Percentiles rank a stretch among this genome's conserved stretches.
Evolutionary conservation across 1,139 yeast genomes (phyloP).

Genomic region (Tardiomyces blankii): DNA sequence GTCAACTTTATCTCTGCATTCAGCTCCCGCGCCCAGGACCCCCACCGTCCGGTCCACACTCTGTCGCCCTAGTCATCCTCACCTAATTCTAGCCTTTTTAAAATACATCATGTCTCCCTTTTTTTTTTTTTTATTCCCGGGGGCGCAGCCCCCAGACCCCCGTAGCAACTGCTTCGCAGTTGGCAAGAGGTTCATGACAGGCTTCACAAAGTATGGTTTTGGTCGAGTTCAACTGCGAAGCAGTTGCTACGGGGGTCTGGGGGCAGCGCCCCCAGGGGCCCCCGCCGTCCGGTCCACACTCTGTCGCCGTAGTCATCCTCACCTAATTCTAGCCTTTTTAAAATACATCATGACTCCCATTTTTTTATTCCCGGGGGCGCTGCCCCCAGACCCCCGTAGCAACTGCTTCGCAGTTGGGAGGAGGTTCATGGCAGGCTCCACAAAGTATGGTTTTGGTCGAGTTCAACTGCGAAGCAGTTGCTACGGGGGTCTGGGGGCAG

Average conservation of each 20-base stretch:
- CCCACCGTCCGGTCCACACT: background rate
- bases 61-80: background rate
- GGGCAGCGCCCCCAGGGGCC: background rate
- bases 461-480: no score
- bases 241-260: no score
- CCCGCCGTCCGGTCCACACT: background rate
- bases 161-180: background rate
- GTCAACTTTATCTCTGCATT: conserved; percentile 42
- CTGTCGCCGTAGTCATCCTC: background rate
- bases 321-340: background rate
- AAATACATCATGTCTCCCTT: background rate
- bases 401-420: no score
- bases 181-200: no score
- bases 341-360: background rate
- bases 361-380: background rate
- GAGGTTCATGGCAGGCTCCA: no score
- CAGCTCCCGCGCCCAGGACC: background rate
- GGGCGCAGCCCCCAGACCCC: no score
- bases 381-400: no score
- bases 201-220: no score
- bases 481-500: no score
- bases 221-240: no score
- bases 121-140: background rate
- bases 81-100: background rate
- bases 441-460: no score